Conservation (phyloP, 1,284 basidiomycete genomes). For the Apiotrichum mycotoxinovorans region DNA sequence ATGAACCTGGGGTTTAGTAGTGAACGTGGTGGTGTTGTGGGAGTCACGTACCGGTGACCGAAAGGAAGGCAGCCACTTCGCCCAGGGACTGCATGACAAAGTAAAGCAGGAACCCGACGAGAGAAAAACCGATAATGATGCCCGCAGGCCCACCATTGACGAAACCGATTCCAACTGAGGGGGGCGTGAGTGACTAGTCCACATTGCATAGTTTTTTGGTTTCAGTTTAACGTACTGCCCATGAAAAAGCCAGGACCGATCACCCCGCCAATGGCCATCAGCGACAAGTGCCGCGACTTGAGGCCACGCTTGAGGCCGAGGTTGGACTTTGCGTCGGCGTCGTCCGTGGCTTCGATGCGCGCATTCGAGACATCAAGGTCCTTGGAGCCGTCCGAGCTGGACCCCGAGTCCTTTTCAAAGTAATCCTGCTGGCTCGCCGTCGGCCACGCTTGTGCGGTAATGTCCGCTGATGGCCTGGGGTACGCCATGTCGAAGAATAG, state of each 20-base stretch:
- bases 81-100: constrained; percentile 22
- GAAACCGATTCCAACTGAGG: constrained; percentile 7
- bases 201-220: no score
- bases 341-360: no score
- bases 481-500: no score
- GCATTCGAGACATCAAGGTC: no score
- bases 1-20: background rate
- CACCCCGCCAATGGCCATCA: constrained; percentile 19
- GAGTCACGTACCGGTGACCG: constrained; percentile 56
- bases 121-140: constrained; percentile 12
- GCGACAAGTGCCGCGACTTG: constrained; percentile 28
- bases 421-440: no score
- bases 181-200: background rate
- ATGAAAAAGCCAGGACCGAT: constrained; percentile 8
- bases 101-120: constrained; percentile 1
- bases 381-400: no score
- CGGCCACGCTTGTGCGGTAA: no score
- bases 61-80: constrained; percentile 31
- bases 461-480: no score
- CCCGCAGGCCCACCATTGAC: constrained; percentile 14
- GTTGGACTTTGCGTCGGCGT: no score
- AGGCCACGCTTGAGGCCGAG: constrained; percentile 22
- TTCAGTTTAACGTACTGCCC: constrained; percentile 3
- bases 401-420: no score
- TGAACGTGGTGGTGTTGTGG: constrained; percentile 58